Conservation (phyloP, 1,139 yeast species). For the Trichomonascaceae sp. region DNA sequence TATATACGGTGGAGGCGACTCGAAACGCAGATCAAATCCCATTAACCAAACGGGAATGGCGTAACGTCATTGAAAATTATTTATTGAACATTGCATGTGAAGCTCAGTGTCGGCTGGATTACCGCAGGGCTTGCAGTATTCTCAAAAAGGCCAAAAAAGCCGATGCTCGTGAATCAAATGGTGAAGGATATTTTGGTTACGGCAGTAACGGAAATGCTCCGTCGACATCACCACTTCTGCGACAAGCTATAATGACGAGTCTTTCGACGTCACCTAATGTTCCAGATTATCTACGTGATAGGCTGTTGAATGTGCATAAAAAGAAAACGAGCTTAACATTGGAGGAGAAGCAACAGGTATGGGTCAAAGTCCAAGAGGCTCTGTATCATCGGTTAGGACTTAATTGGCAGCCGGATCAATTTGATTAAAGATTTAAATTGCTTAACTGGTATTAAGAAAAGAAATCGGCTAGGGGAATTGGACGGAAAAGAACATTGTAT, state of each 20-base stretch:
- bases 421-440: conserved; percentile 13
- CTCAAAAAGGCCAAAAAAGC: conserved; percentile 36
- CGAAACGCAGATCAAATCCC: conserved; percentile 27
- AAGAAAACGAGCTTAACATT: conserved; percentile 37
- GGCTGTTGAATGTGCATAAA: conserved; percentile 1
- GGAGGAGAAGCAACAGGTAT: conserved; percentile 49
- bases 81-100: conserved; percentile 59
- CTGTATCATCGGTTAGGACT: conserved; percentile 51
- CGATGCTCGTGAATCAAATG: conserved; percentile 5
- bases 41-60: conserved; percentile 50
- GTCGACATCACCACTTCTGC: conserved; percentile 24
- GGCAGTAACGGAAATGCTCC: conserved; percentile 11
- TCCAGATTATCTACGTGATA: conserved; percentile 19
- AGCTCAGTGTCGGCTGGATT: conserved; percentile 59
- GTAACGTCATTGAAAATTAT: conserved; percentile 62
- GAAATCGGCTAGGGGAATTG: neutral
- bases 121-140: conserved; percentile 42
- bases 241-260: conserved; percentile 28
- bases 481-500: neutral
- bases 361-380: conserved; percentile 55
- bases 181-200: conserved; percentile 3
- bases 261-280: conserved; percentile 29
- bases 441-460: neutral
- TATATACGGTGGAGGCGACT: conserved; percentile 52
- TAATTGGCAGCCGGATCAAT: conserved; percentile 52